Evolutionary conservation across 148 eudicot species (phyloP).

Genomic region (Agrostemma githago): DNA sequence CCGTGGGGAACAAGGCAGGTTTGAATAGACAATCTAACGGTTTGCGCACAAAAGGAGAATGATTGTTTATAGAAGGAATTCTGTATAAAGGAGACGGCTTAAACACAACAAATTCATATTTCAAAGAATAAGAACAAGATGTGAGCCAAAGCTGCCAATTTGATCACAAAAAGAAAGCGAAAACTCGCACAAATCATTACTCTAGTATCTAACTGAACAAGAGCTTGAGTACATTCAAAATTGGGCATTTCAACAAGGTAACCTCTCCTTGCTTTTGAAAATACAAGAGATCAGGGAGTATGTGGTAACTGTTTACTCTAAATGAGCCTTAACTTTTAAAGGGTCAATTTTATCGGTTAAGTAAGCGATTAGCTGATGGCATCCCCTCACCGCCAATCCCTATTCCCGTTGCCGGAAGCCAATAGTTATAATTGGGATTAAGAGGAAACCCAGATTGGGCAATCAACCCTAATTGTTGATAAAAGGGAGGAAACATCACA

Average conservation of each 20-base stretch:
- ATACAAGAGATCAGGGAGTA: no score
- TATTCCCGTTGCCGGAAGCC: background rate
- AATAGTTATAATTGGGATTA: background rate
- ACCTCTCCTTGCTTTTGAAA: background rate
- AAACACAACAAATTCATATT: no score
- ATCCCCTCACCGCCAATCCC: background rate
- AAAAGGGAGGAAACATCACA: background rate
- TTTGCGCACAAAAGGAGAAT: background rate
- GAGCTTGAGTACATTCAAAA: background rate
- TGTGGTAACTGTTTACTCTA: no score
- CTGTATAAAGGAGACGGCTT: no score
- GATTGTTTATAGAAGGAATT: background rate
- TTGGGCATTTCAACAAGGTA: background rate
- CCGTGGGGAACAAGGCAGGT: background rate
- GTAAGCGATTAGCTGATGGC: no score
- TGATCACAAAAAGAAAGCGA: no score
- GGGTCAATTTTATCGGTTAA: no score
- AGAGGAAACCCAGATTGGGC: background rate
- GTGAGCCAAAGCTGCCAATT: no score
- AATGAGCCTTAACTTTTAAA: no score
- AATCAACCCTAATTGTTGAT: background rate
- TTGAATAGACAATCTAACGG: background rate
- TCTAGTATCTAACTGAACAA: background rate
- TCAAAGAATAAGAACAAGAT: no score
- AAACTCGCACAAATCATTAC: no score